Evolutionary conservation across 2,329 filamentous ascomycete genomes (phyloP), one percentile per base, ranked within the genome.

Genomic region (Aspergillus costaricaensis): DNA sequence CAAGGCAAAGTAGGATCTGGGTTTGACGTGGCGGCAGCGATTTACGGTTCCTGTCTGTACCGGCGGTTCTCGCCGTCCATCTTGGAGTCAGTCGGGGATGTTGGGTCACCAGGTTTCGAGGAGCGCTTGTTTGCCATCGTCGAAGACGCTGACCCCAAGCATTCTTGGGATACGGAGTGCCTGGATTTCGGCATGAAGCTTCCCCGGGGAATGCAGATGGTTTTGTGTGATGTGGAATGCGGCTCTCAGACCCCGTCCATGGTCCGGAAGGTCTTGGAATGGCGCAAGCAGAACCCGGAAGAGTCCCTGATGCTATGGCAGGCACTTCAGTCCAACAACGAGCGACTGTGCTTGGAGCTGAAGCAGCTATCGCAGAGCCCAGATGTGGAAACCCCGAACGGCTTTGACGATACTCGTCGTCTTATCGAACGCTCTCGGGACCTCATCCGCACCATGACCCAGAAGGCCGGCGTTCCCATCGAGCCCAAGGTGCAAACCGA

Each of bases 1-100:
- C 95, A 99, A 79, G 95, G 95, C 23, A 99, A 99, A 77, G 88
- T 99, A 17, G 95, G 95, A 53, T 95, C 91, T 0, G 95, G 95
- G 19, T 99, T 99, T 74, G 95, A 99, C 74, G 90, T 99, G 55
- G 95, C 94, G 0, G 89, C 91, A 25, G 95, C 95, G 17, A 92
- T 96, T 15, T 97, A 92, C 75, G 95, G 95, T 15, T 93, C 91
- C 15, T 96, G 92, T 74, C 82, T 90, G 10, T 99, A 99, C 82
- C 86, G 90, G 19, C 89, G 95, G n/a, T 99, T 99, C 80, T 94
- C 91, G 0, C 93, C 95, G 0, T 80, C 83, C 0, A 82, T 96
- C 12, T 83, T 99, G 1, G 81, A 83, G 55, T 77, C 76, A 1
- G 76, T 96, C 4, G 89, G 89, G 0, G 87, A 91, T 62, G 83